Evolutionary conservation across 192 early-diverging fungal genomes (phyloP), one percentile per base, ranked within the genome.

Genomic region (Gigaspora rosea): DNA sequence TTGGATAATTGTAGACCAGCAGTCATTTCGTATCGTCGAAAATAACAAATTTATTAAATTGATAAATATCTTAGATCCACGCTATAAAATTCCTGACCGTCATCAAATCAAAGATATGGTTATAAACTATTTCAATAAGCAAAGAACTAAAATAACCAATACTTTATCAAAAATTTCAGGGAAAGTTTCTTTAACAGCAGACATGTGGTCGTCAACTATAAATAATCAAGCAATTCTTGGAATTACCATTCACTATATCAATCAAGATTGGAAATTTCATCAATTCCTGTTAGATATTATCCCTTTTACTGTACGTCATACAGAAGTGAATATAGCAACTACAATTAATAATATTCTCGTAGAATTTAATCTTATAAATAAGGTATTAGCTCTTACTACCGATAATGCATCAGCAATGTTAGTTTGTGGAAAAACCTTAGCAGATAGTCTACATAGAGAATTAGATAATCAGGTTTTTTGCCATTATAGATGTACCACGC

Each of bases 361-460:
- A 65, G 63, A 65, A 36, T 32, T 41, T 65, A 65, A 66, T 33
- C n/a, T 65, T 41, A 18, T 65, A 15, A 32, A 65, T 33, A 66
- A 66, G 32, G 33, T 32, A 27, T 65, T 65, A 33, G 64, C 32
- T 41, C 32, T 66, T 1, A 66, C 64, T 12, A 66, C 7, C 5
- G 7, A 66, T 33, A 66, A 66, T 66, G 64, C 8, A 35, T 66
- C 64, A 66, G 64, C 64, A 66, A 66, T 66, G 64, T 33, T 66
- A 66, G 64, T 66, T 35, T 66, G 64, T 66, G 33, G 27, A 18
- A 66, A 16, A 33, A 66, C 27, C 10, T 7, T 66, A 41, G 64
- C 64, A 66, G 32, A 66, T 27, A 12, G 32, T 16, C 64, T 66
- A 7, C 4, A 13, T n/a, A 32, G 4, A 9, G 64, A 66, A 13